Evolutionary conservation across 1,284 basidiomycete genomes (phyloP).

Genomic region (Kalmanozyma brasiliensis): DNA sequence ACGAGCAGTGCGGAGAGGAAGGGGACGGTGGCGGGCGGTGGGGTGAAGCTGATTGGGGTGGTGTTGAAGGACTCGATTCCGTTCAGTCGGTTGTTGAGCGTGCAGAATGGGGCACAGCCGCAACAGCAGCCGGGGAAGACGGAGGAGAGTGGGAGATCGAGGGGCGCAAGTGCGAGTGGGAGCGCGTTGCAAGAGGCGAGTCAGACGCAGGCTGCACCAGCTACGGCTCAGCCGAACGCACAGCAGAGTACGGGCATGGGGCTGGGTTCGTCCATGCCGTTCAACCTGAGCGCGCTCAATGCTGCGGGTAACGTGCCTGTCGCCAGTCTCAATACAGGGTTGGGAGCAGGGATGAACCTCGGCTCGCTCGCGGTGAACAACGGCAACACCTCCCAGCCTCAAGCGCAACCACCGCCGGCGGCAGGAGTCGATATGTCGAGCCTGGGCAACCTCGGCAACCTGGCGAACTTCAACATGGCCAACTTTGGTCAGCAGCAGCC

Average conservation of each 20-base stretch:
- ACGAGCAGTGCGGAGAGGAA: conserved; percentile 34
- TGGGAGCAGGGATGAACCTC: conserved; percentile 9
- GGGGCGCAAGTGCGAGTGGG: too few species aligned
- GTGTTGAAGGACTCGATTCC: conserved; percentile 54
- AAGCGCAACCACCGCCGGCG: neutral
- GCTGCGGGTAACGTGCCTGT: conserved; percentile 35
- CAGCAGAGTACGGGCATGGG: conserved; percentile 29
- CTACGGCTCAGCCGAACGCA: neutral
- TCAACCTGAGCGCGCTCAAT: conserved; percentile 34
- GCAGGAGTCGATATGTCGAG: neutral
- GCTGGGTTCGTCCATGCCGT: conserved; percentile 44
- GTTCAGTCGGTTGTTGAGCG: conserved; percentile 37
- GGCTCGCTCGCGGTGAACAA: too few species aligned
- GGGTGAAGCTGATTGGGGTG: conserved; percentile 50
- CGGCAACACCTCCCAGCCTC: neutral
- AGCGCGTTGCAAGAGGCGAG: neutral
- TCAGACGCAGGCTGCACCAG: neutral
- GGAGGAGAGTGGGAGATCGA: too few species aligned
- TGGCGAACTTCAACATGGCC: conserved; percentile 20
- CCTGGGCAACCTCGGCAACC: conserved; percentile 8
- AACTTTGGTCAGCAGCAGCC: conserved; percentile 9
- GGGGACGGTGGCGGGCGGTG: conserved; percentile 6
- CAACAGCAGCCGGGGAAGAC: neutral
- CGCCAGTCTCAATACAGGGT: conserved; percentile 12
- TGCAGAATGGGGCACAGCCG: conserved; percentile 12